A percentile compares a stretch with the other conserved stretches of the same genome.
phyloP scores from a whole-genome alignment of 140 eudicot species.

The Anethum foeniculum region DNA sequence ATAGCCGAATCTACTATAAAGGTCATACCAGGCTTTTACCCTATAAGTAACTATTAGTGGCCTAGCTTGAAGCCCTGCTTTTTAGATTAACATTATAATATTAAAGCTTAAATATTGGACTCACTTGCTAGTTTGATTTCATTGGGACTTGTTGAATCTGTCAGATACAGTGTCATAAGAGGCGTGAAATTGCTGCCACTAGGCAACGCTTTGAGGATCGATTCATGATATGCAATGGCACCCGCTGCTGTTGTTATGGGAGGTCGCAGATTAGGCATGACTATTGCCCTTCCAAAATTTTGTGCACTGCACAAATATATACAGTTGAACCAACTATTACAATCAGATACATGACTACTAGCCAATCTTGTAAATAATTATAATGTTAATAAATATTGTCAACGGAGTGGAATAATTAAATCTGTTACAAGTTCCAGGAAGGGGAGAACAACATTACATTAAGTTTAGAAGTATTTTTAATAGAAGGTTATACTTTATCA shows the following conservation, averaged over 20 bases:
- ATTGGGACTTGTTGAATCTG: slow-evolving; percentile 72
- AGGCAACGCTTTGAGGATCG: slow-evolving; percentile 69
- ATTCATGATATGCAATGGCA: slow-evolving; percentile 55
- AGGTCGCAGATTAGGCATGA: slow-evolving; percentile 94
- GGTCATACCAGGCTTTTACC: background rate
- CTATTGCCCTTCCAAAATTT: slow-evolving; percentile 84
- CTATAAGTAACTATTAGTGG: background rate
- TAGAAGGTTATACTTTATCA: background rate
- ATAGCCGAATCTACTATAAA: background rate
- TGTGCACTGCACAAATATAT: slow-evolving; percentile 42
- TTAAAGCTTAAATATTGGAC: slow-evolving; percentile 19
- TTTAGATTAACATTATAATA: background rate
- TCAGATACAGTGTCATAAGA: slow-evolving; percentile 88
- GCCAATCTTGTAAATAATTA: too few relatives aligned
- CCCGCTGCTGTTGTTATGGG: slow-evolving; percentile 82
- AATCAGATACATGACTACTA: background rate
- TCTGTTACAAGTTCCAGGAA: background rate
- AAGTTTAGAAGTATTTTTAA: background rate
- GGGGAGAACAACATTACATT: background rate
- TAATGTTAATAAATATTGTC: background rate
- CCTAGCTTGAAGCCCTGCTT: background rate
- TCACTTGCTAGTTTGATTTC: slow-evolving; percentile 93
- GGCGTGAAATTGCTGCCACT: slow-evolving; percentile 59
- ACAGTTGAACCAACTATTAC: slow-evolving; percentile 9
- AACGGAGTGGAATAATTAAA: background rate